Conservation (phyloP, 2,329 filamentous ascomycete genomes). For the Mollisiaceae sp. region DNA sequence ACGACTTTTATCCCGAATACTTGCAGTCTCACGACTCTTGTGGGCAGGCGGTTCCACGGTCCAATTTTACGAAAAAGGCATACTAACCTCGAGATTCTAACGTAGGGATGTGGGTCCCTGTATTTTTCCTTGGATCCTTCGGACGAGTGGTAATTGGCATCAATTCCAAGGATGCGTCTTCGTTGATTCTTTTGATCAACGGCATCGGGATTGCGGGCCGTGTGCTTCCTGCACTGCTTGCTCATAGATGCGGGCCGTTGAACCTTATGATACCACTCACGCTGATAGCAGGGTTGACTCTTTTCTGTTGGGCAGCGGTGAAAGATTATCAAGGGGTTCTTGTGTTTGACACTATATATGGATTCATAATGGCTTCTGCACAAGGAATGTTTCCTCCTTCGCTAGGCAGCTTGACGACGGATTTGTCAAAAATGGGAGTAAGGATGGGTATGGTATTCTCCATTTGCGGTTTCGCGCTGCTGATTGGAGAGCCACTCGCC, state of each 20-base stretch:
- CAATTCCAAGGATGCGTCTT: constrained; percentile 48
- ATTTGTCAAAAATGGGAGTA: constrained; percentile 57
- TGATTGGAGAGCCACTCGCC: constrained; percentile 39
- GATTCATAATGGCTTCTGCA: constrained; percentile 52
- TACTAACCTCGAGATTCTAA: constrained; percentile 6
- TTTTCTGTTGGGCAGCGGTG: constrained; percentile 56
- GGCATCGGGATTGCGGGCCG: constrained; percentile 55
- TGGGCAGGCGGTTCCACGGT: too few relatives aligned
- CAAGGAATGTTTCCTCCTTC: constrained; percentile 57
- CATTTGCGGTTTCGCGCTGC: constrained; percentile 49
- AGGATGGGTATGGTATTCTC: constrained; percentile 65
- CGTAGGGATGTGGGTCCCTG: too few relatives aligned
- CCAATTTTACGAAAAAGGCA: not conserved
- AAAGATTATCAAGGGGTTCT: constrained; percentile 48
- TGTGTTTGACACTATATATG: constrained; percentile 55
- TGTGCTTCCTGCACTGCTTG: constrained; percentile 44
- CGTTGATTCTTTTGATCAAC: constrained; percentile 58
- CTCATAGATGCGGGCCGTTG: constrained; percentile 54
- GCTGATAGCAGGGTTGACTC: constrained; percentile 39
- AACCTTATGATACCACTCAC: constrained; percentile 55
- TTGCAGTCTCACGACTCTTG: too few relatives aligned
- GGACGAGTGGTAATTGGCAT: constrained; percentile 46
- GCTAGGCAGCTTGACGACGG: constrained; percentile 54
- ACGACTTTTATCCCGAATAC: too few relatives aligned
- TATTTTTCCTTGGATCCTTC: constrained; percentile 40